These are phyloP conservation scores for Fomitopsis serialis DNA, from an alignment of 768 basidiomycete genomes.

Conservation along the genomic window DNA sequence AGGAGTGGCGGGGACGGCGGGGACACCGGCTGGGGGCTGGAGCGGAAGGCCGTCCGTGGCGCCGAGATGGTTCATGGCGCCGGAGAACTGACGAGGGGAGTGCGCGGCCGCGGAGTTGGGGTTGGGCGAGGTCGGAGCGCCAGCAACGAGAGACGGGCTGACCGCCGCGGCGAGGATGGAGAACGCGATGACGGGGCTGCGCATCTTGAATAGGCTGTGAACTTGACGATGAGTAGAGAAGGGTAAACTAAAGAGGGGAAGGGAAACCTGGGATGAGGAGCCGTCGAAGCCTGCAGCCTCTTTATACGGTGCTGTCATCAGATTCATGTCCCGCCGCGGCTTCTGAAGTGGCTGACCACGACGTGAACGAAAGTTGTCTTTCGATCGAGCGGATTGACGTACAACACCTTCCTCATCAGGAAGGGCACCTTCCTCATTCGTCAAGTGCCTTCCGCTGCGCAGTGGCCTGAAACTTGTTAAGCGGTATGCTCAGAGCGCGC, in stretches of 20 bases:
- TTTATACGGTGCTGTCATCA: conserved; percentile 13
- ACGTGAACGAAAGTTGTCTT: conserved; percentile 1
- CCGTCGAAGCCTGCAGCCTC: not conserved
- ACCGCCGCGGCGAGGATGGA: conserved; percentile 24
- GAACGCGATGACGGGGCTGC: conserved; percentile 28
- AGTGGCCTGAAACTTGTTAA: not conserved
- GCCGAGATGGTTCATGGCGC: not conserved
- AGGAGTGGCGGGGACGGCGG: not conserved
- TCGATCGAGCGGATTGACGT: conserved; percentile 6
- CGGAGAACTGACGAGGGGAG: not conserved
- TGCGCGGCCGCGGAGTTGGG: conserved; percentile 11
- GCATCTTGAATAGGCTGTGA: conserved; percentile 19
- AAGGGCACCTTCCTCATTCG: not conserved
- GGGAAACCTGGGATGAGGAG: conserved; percentile 12
- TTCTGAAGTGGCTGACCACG: conserved; percentile 13
- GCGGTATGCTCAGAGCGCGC: too few species aligned
- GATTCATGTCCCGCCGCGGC: conserved; percentile 22
- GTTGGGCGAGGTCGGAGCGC: conserved; percentile 20
- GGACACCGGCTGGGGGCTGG: not conserved
- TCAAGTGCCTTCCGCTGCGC: not conserved
- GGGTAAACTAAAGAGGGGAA: conserved; percentile 18
- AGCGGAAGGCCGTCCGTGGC: not conserved
- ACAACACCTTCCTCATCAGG: conserved; percentile 8
- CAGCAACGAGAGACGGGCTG: conserved; percentile 23
- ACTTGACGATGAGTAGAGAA: conserved; percentile 18